Evolutionary conservation across 1,139 yeast species (phyloP).

Genomic region (Yamadazyma spencermartinsiae): DNA sequence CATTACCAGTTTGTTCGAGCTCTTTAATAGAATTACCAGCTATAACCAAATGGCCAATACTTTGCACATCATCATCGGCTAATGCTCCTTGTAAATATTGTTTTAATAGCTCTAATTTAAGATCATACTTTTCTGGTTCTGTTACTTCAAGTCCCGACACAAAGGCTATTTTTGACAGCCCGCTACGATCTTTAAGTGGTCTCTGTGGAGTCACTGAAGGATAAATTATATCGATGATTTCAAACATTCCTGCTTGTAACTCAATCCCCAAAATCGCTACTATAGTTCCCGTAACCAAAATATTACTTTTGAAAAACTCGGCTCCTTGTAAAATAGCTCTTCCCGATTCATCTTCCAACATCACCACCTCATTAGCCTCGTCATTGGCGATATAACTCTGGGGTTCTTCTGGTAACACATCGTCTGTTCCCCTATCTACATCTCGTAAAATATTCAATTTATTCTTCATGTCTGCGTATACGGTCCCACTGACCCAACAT

Average conservation of each 20-base stretch:
- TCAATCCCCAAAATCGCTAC: conserved; percentile 88
- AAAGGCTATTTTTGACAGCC: conserved; percentile 54
- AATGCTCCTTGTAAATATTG: conserved; percentile 76
- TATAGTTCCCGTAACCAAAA: conserved; percentile 83
- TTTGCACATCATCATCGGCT: conserved; percentile 27
- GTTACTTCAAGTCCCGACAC: conserved; percentile 72
- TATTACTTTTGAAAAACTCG: conserved; percentile 42
- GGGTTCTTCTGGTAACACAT: conserved; percentile 44
- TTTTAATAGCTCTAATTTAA: conserved; percentile 59
- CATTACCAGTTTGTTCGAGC: conserved; percentile 20
- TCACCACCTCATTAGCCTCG: conserved; percentile 47
- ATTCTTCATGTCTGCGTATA: conserved; percentile 78
- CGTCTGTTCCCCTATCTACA: conserved; percentile 62
- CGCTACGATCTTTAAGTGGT: conserved; percentile 31
- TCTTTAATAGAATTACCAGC: conserved; percentile 69
- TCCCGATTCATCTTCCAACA: conserved; percentile 94
- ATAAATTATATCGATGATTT: conserved; percentile 74
- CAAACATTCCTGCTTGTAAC: conserved; percentile 78
- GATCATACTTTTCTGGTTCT: conserved; percentile 38
- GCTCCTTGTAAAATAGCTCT: conserved; percentile 75
- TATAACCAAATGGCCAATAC: conserved; percentile 58
- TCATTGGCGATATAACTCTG: conserved; percentile 25
- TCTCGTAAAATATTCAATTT: conserved; percentile 86
- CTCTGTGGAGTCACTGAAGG: conserved; percentile 66
- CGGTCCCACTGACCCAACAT: conserved; percentile 90